Evolutionary conservation across 2,329 filamentous ascomycete species (phyloP).

Genomic region (Hypomyces perniciosus): DNA sequence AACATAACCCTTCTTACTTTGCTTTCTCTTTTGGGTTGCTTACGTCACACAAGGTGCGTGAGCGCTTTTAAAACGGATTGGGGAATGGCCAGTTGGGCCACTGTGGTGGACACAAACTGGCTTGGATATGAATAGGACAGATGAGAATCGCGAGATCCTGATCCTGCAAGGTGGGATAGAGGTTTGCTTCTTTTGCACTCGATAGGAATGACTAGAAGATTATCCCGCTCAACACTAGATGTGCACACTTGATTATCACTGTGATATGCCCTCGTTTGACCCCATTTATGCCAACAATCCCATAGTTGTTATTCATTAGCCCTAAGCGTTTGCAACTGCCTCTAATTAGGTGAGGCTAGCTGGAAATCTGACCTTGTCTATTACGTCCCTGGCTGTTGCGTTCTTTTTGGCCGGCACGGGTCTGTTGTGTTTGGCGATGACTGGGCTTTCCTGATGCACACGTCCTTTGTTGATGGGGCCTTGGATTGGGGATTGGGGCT

Average conservation of each 20-base stretch:
- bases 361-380: no score
- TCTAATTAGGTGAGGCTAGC: no score
- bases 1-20: constrained; percentile 3
- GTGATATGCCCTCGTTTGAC: background rate
- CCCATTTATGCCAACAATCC: background rate
- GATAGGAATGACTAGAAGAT: constrained; percentile 8
- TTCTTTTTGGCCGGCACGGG: no score
- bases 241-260: background rate
- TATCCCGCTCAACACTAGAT: background rate
- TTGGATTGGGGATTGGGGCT: no score
- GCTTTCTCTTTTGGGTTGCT: background rate
- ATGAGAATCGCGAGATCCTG: background rate
- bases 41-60: background rate
- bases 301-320: no score
- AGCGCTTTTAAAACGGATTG: background rate
- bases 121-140: background rate
- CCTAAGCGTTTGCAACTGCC: no score
- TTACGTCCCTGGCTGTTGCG: no score
- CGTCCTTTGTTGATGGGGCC: no score
- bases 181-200: background rate
- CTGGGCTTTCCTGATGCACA: no score
- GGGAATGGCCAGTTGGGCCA: background rate
- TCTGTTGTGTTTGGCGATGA: no score
- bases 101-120: background rate
- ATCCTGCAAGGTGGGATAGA: background rate